These are phyloP conservation scores for Trichoderma aggressivum DNA, from an alignment of 2,329 filamentous ascomycete genomes.

Conservation along the genomic window DNA sequence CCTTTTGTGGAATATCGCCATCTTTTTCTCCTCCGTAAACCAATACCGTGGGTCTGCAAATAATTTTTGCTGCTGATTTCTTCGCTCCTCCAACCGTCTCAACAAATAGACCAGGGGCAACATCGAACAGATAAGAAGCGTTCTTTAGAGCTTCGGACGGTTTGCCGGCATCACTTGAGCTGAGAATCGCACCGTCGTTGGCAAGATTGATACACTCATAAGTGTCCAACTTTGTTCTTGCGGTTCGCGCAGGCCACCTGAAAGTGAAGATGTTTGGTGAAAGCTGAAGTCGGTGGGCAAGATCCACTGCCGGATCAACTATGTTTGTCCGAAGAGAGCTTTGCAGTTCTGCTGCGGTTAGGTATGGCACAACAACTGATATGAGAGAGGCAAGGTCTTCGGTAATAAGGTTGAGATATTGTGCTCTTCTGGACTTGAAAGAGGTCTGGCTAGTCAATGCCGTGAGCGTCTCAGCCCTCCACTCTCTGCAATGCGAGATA, in stretches of 20 bases:
- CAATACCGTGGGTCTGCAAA: constrained; percentile 35
- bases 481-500: constrained; percentile 34
- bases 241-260: constrained; percentile 38
- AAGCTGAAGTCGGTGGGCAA: constrained; percentile 37
- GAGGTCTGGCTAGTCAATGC: constrained; percentile 32
- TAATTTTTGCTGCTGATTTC: constrained; percentile 32
- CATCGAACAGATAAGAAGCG: constrained; percentile 36
- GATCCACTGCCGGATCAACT: constrained; percentile 36
- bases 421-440: constrained; percentile 31
- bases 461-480: constrained; percentile 37
- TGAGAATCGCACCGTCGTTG: constrained; percentile 29
- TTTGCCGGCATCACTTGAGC: constrained; percentile 30
- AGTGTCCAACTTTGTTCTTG: constrained; percentile 35
- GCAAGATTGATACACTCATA: constrained; percentile 38
- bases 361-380: constrained; percentile 29
- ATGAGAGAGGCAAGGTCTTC: constrained; percentile 36
- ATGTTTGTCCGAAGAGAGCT: constrained; percentile 33
- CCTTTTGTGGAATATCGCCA: constrained; percentile 27
- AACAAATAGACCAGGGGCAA: constrained; percentile 38
- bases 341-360: constrained; percentile 30
- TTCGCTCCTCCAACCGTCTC: constrained; percentile 35
- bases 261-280: constrained; percentile 34
- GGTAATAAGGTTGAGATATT: constrained; percentile 30
- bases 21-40: constrained; percentile 28
- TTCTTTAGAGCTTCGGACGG: constrained; percentile 30